Evolutionary conservation across 2,329 filamentous ascomycete genomes (phyloP), one percentile per base, ranked within the genome.

Genomic region (Pseudomassariella vexata): DNA sequence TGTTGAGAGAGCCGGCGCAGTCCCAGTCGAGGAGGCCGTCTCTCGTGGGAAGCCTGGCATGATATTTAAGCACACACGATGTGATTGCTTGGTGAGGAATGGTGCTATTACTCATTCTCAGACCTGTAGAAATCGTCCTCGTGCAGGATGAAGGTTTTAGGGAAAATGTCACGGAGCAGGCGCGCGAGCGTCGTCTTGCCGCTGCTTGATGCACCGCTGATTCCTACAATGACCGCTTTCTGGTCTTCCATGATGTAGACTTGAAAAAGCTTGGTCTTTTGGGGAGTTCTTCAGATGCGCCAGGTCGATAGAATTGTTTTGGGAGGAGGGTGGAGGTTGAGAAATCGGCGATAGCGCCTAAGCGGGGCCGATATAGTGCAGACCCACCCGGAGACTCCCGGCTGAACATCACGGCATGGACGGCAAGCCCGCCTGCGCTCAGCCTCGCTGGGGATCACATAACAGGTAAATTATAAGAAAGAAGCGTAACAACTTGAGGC

Each of bases 91-190:
- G 12, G 18, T 24, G 11, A 23, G 16, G 10, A 14, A 26, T 4
- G 11, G 27, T 8, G 16, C 12, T 16, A 5, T 4, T 36, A 85
- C 73, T 87, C 72, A 19, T 72, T 62, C 53, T 96, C 90, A 1
- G 84, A 68, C 43, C 78, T 79, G 64, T 95, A 98, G 56, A 96
- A 98, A 59, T 98, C 92, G 63, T 98, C 92, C 56, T 95, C 79
- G 56, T 98, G 92, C 15, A 98, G 71, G 50, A 96, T 85, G 51
- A 88, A 90, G 11, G 79, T 71, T 44, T 71, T 67, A 7, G 80
- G 80, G 49, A 95, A 88, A 44, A 94, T 80, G 52, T 85, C 79
- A 37, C 87, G 79, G 12, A 98, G 69, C 9, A 95, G 70, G 3
- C 90, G 77, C 14, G 88, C 85, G 10, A 98, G 74, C 3, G 92